Base-by-base conservation (phyloP, 148 eudicot genomes). In the Nepenthes gracilis region DNA sequence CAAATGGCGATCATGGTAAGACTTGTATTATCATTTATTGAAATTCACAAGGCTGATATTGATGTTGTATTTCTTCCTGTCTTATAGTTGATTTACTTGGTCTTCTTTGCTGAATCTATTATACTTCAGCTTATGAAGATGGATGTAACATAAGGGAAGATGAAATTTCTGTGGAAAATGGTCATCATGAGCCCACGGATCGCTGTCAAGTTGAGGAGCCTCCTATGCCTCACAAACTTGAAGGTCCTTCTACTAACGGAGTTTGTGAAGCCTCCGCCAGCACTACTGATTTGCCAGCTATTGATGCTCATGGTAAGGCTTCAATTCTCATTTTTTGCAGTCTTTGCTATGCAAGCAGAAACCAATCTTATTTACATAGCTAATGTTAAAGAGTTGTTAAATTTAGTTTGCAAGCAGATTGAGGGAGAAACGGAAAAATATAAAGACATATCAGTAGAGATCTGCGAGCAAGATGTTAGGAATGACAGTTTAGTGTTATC, bases 131-230 rank as follows among this genome's bases (percentile, higher is more conserved):
- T 52, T 50, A 59, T 47, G 79, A 70, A 63, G 79, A 73, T 69
- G 58, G 45, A 36, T 48, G 60, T 59, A 75, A 62, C 67, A 54
- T 64, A 45, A 61, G 32, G 47, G 51, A 54, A 48, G 67, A 70
- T 66, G 86, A 77, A 58, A 72, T 45, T 67, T 82, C 67, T 53
- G 76, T 69, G 45, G 88, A 81, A 33, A 78, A 81, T 47, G 82
- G 52, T 12, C 5, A 70, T 70, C 58, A 74, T 47, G 80, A 84
- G 64, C 43, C 64, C 43, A 48, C 69, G 34, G 74, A 79, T 37
- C 78, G 67, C 14, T 61, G 77, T 66, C 69, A 68, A 58, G 74
- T 57, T 59, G 80, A 81, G 62, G 78, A 78, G 15, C 36, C 43
- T 47, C 34, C 52, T 63, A 57, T 64, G 70, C 54, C 78, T n/a